phyloP scores from a whole-genome alignment of 2,329 filamentous ascomycete genomes.

The Trichophyton benhamiae region DNA sequence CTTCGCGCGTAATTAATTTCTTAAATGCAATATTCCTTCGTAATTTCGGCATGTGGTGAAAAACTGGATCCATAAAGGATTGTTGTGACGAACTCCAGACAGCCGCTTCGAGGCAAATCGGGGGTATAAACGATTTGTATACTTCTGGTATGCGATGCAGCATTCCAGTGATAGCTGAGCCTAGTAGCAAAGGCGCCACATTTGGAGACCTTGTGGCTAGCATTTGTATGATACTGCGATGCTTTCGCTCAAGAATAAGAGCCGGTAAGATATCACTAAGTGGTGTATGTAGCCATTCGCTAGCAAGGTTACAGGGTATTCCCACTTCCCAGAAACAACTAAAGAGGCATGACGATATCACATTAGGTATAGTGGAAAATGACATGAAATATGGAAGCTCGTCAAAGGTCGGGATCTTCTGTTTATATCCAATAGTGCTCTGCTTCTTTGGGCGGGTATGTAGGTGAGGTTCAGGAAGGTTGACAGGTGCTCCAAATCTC shows the following conservation, averaged over 20 bases:
- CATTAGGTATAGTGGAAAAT: conserved; percentile 7
- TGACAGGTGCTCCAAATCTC: conserved; percentile 10
- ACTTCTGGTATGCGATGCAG: conserved; percentile 7
- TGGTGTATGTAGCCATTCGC: conserved; percentile 9
- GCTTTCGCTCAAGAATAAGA: conserved; percentile 6
- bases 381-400: conserved; percentile 10
- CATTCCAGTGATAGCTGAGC: conserved; percentile 7
- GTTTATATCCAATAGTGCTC: background rate
- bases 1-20: conserved; percentile 7
- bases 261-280: conserved; percentile 4
- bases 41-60: conserved; percentile 6
- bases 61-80: conserved; percentile 7
- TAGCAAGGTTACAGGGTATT: conserved; percentile 8
- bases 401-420: conserved; percentile 6
- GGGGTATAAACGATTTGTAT: conserved; percentile 1
- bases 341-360: conserved; percentile 9
- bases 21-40: conserved; percentile 3
- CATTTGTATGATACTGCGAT: conserved; percentile 5
- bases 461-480: conserved; percentile 6
- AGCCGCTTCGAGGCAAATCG: conserved; percentile 5
- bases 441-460: background rate
- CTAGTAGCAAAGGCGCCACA: conserved; percentile 8
- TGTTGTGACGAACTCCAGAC: background rate
- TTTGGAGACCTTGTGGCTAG: conserved; percentile 9
- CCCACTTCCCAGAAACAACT: conserved; percentile 9